Base-by-base conservation (phyloP, 768 basidiomycete species). In the Suillus hirtellus region DNA sequence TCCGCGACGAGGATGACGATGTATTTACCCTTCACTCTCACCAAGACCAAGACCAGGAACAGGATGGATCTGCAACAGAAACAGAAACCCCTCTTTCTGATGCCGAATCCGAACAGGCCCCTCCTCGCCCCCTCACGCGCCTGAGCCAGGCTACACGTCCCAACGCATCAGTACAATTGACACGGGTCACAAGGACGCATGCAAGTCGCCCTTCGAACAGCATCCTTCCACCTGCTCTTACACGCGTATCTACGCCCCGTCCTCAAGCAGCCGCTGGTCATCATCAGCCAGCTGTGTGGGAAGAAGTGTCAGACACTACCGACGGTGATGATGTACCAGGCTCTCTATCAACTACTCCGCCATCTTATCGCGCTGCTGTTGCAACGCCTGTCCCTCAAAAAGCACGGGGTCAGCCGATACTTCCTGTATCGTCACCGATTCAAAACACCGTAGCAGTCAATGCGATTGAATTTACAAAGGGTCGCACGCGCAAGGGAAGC, bases 311-410 rank as follows among this genome's bases (percentile, higher is more conserved):
- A 31, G 80, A 81, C 38, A 77, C 68, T 42, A 78, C 76, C 24
- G 76, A 74, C 42, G 77, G 72, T 14, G 63, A 64, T 8, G 24
- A 58, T 58, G 63, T 71, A 34, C 67, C 65, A 60, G 60, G 69
- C 11, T 72, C 77, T 2, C 73, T 75, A 62, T 76, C 83, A 15
- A 81, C 77, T 60, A 79, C 76, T 19, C 81, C 82, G 3, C 84
- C 84, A 37, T 82, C 84, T 37, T 84, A 86, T 71, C 77, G 78
- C 59, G 77, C 82, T 34, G 78, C 78, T 40, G 71, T 77, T 24
- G 42, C 63, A 44, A 70, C 62, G 14, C 49, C 65, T 58, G 55
- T 66, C 43, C 65, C 52, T 47, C 60, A 58, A 54, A 65, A 60
- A 21, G 34, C 62, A 55, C 67, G 68, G 61, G 66, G 60, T 52